phyloP scores from a whole-genome alignment of 1,284 basidiomycete genomes.

The Marasmius fiardii region DNA sequence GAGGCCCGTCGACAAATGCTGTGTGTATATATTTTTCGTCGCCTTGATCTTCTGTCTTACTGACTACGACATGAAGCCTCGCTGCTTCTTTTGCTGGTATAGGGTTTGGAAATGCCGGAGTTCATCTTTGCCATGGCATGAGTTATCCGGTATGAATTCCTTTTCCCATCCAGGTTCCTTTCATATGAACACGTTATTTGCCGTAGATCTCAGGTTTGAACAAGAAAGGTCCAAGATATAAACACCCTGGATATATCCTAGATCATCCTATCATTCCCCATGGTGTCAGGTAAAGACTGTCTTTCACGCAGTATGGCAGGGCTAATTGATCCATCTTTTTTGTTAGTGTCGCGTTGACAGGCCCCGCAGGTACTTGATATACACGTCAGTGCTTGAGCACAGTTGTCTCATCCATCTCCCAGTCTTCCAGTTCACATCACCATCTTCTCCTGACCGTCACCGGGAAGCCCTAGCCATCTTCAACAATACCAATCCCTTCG shows the following conservation, averaged over 20 bases:
- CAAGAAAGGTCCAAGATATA: conserved; percentile 87
- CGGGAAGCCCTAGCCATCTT: conserved; percentile 88
- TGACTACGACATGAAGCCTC: conserved; percentile 41
- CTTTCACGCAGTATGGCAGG: not conserved
- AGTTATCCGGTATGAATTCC: conserved; percentile 65
- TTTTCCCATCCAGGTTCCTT: conserved; percentile 1
- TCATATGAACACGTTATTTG: conserved; percentile 1
- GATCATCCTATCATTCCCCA: conserved; percentile 92
- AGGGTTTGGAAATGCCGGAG: conserved; percentile 94
- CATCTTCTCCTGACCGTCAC: conserved; percentile 88
- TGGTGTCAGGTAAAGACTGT: conserved; percentile 62
- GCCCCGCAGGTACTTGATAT: conserved; percentile 60
- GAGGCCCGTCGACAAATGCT: conserved; percentile 93
- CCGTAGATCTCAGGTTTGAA: conserved; percentile 91
- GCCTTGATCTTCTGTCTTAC: conserved; percentile 1
- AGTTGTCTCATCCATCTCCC: conserved; percentile 4
- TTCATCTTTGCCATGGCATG: conserved; percentile 88
- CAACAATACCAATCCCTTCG: conserved; percentile 57
- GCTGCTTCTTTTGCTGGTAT: conserved; percentile 93
- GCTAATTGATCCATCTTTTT: not conserved
- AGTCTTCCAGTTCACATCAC: conserved; percentile 93
- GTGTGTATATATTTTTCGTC: conserved; percentile 35
- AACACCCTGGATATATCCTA: conserved; percentile 81
- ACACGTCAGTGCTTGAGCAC: not conserved
- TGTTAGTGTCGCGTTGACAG: conserved; percentile 76